A percentile compares a stretch with the other conserved stretches of the same genome.
Conservation (phyloP, 2,329 filamentous ascomycete species). For the Paraconiothyrium brasiliense region DNA sequence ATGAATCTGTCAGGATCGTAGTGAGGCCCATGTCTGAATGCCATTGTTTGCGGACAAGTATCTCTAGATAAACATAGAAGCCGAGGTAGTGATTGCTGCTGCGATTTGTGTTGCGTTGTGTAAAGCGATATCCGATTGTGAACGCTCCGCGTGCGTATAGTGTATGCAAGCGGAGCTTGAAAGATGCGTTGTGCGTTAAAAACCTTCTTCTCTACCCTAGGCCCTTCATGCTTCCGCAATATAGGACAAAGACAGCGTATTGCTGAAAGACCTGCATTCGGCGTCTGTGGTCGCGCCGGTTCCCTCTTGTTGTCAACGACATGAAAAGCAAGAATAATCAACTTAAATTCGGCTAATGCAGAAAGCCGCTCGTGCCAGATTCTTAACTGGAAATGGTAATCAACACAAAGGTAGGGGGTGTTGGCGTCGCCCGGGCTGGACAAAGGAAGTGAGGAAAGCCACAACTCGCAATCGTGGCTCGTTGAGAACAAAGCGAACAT, state of each 20-base stretch:
- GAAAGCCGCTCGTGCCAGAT: background rate
- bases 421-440: background rate
- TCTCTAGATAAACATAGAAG: background rate
- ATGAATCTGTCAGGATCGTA: background rate
- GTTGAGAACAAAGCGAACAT: background rate
- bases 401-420: background rate
- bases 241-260: background rate
- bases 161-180: background rate
- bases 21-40: background rate
- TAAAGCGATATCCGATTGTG: background rate
- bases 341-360: background rate
- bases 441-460: background rate
- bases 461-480: background rate
- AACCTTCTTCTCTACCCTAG: background rate
- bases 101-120: background rate
- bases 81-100: background rate
- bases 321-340: background rate
- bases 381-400: background rate
- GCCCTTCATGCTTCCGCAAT: background rate
- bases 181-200: constrained; percentile 1
- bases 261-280: background rate
- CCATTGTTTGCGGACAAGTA: background rate
- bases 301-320: background rate
- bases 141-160: background rate
- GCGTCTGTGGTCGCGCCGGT: background rate